Percentiles rank a stretch among this genome's conserved stretches.
phyloP scores from a whole-genome alignment of 495 filamentous ascomycete species.

The Parachaetomium inaequale region DNA sequence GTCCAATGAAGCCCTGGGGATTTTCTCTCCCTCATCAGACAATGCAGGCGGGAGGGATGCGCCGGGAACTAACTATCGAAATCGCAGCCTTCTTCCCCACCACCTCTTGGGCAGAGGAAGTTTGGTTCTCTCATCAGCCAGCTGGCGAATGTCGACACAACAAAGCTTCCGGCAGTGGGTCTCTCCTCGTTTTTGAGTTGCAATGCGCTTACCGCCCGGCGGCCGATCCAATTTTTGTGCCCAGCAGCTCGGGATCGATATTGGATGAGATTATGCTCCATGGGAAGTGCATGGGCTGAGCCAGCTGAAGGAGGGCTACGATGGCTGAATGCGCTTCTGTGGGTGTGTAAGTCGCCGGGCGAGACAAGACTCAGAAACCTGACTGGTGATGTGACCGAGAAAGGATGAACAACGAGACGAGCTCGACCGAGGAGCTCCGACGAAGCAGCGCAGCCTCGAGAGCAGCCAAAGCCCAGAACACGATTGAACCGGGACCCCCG shows the following conservation, averaged over 20 bases:
- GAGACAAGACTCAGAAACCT: too few species aligned
- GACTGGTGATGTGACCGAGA: too few species aligned
- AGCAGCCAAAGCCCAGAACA: constrained; percentile 10
- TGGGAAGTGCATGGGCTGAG: background rate
- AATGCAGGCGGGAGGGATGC: constrained; percentile 30
- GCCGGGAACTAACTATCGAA: constrained; percentile 31
- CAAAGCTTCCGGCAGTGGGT: constrained; percentile 9
- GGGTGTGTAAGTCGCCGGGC: too few species aligned
- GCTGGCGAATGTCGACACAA: constrained; percentile 7
- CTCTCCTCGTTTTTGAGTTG: constrained; percentile 22
- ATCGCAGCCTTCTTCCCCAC: constrained; percentile 17
- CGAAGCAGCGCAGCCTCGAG: background rate
- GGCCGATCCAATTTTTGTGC: constrained; percentile 26
- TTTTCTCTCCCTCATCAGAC: constrained; percentile 30
- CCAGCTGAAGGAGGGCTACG: constrained; percentile 6
- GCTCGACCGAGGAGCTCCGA: background rate
- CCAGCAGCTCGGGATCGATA: constrained; percentile 35
- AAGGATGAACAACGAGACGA: too few species aligned
- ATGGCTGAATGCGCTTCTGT: too few species aligned
- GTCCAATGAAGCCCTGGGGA: constrained; percentile 25
- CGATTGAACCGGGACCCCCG: constrained; percentile 8
- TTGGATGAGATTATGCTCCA: constrained; percentile 15
- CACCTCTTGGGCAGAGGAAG: constrained; percentile 2
- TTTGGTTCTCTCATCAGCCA: constrained; percentile 5
- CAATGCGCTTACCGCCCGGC: constrained; percentile 24